These are phyloP conservation scores for Parachaetomium inaequale DNA, from an alignment of 495 filamentous ascomycete species.

Conservation along the genomic window DNA sequence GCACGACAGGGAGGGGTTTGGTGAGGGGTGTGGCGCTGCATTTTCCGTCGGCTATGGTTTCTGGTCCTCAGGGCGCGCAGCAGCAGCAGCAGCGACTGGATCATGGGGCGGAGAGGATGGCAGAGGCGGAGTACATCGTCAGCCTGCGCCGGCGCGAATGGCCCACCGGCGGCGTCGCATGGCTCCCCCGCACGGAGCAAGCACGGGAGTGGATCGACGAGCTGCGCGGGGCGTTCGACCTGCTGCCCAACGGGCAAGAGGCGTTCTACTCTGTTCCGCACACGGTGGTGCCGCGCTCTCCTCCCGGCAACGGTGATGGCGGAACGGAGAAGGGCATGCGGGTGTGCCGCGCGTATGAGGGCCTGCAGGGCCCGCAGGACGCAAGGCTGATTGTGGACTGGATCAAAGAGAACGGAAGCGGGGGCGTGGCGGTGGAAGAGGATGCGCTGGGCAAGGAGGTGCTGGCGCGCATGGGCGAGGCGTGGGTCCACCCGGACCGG, in stretches of 20 bases:
- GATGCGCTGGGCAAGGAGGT: neutral
- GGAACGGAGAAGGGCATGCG: neutral
- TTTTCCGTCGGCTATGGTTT: neutral
- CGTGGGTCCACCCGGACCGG: neutral
- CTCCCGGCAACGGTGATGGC: neutral
- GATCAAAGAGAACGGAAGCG: neutral
- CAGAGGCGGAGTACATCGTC: neutral
- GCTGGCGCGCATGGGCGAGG: conserved; percentile 8
- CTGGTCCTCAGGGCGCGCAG: neutral
- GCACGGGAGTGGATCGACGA: neutral
- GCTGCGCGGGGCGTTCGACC: neutral
- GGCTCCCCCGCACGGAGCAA: neutral
- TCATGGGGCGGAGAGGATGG: neutral
- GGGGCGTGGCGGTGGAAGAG: neutral
- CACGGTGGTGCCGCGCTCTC: neutral
- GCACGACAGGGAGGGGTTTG: neutral
- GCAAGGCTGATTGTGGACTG: neutral
- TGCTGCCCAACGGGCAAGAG: neutral
- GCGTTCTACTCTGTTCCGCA: conserved; percentile 6
- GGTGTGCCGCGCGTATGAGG: conserved; percentile 10
- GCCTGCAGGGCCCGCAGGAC: neutral
- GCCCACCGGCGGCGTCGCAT: conserved; percentile 1
- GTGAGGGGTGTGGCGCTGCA: neutral
- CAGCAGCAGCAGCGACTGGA: too few relatives aligned
- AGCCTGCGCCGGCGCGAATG: neutral